Evolutionary conservation across 2,329 filamentous ascomycete species (phyloP).

Genomic region (Berkeleyomyces basicola): DNA sequence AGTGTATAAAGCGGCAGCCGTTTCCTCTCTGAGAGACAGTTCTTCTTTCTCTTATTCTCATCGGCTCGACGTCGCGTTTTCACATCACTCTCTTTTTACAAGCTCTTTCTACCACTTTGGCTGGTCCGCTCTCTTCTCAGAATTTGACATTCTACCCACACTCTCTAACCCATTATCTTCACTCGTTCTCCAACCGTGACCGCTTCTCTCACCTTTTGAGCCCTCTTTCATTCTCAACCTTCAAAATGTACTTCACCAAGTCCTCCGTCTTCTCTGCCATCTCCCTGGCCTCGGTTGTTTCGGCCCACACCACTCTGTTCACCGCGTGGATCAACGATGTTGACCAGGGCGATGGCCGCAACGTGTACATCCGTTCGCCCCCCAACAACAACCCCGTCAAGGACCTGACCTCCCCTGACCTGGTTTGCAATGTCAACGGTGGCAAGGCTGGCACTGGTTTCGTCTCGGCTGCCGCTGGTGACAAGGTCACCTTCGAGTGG

Average conservation of each 20-base stretch:
- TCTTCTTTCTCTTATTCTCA: neutral
- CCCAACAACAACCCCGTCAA: conserved; percentile 28
- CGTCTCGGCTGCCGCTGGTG: conserved; percentile 29
- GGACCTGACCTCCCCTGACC: conserved; percentile 26
- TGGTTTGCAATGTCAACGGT: conserved; percentile 30
- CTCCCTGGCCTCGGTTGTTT: conserved; percentile 24
- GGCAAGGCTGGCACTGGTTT: conserved; percentile 23
- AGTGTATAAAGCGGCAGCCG: neutral
- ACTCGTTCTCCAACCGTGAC: conserved; percentile 4
- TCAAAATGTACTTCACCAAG: conserved; percentile 12
- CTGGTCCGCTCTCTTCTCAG: conserved; percentile 3
- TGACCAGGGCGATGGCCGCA: conserved; percentile 27
- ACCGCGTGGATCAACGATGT: conserved; percentile 31
- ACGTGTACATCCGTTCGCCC: conserved; percentile 28
- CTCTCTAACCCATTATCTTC: neutral
- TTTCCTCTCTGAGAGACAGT: neutral
- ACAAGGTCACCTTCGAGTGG: conserved; percentile 33
- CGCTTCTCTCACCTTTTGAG: neutral
- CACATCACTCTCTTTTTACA: conserved; percentile 4
- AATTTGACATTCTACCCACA: conserved; percentile 5
- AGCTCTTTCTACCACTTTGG: neutral
- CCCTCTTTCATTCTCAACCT: neutral
- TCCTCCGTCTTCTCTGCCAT: conserved; percentile 19
- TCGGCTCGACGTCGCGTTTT: conserved; percentile 10
- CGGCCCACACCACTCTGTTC: conserved; percentile 31